Base-by-base conservation (phyloP, 352 stramenopile genomes). In the Globisporangium camurandrum region DNA sequence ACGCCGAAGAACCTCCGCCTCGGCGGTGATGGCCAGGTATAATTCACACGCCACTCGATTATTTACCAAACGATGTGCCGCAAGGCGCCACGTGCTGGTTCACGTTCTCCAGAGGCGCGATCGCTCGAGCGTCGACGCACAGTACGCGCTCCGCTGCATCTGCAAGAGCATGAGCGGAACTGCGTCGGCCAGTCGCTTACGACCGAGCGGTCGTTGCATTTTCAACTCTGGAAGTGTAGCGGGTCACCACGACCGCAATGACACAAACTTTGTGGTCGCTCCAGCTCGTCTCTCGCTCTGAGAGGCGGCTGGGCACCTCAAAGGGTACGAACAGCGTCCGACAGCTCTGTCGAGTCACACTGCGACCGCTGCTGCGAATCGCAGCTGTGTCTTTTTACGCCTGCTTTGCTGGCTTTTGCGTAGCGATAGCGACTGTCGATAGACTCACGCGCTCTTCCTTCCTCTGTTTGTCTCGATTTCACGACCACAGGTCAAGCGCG, bases 1-100 rank as follows among this genome's bases (percentile, higher is more conserved):
- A 75, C 72, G 46, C 94, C 94, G 56, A 95, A 95, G 64, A 97
- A 92, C 75, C 98, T 97, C 75, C 80, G 93, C 70, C 91, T 99
- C 60, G 97, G 97, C 57, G 89, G 95, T 67, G 90, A 97, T 66
- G 89, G 99, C 79, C 94, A 97, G 82, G 89, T 93, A 94, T 74
- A 80, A 62, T 46, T 17, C 46, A 50, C 56, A 53, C 41, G 66
- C 28, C 28, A 39, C 4, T 36, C 43, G 40, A 48, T 42, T 7
- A 34, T 36, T n/a, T 12, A 51, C 43, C 33, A 16, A 39, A 22
- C 46, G 51, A n/a, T n/a, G n/a, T n/a, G n/a, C n/a, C n/a, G n/a
- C n/a, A n/a, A n/a, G n/a, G n/a, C n/a, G 33, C 43, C 23, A 46
- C 37, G n/a, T 39, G 49, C 43, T 53, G 36, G 52, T 59, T 59